Conservation (phyloP, 2,329 filamentous ascomycete species). For the Claviceps sorghi region DNA sequence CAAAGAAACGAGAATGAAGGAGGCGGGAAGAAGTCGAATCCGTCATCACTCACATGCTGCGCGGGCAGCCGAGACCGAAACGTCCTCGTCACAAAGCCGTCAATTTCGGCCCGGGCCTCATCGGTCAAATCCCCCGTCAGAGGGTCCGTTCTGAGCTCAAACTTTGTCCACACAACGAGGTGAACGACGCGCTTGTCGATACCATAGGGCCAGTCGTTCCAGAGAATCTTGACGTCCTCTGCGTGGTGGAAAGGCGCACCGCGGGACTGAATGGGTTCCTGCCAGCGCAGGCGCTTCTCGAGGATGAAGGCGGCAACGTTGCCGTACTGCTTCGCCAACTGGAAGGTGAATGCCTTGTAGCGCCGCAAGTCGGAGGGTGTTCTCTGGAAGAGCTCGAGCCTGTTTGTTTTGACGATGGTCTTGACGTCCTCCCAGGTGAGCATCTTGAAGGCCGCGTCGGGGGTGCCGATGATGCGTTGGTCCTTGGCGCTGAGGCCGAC, state of each 20-base stretch:
- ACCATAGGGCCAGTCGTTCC: constrained; percentile 93
- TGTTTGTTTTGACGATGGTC: constrained; percentile 47
- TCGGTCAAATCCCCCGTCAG: constrained; percentile 52
- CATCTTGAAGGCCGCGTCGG: constrained; percentile 47
- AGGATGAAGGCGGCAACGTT: constrained; percentile 68
- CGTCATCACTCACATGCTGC: constrained; percentile 33
- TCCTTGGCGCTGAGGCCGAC: constrained; percentile 51
- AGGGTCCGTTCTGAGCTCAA: constrained; percentile 55
- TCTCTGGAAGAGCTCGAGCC: constrained; percentile 62
- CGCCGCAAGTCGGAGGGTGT: constrained; percentile 62
- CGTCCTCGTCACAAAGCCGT: constrained; percentile 51
- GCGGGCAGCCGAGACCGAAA: constrained; percentile 43
- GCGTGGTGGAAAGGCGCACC: constrained; percentile 27
- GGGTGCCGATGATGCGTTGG: constrained; percentile 51
- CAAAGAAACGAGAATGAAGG: background rate
- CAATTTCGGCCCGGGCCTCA: constrained; percentile 47
- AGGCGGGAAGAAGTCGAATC: background rate
- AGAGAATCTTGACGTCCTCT: constrained; percentile 56
- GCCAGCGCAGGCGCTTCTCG: constrained; percentile 55
- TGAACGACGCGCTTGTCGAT: constrained; percentile 66
- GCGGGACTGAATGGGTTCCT: constrained; percentile 21
- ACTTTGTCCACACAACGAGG: constrained; percentile 88
- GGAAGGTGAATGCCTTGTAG: constrained; percentile 57
- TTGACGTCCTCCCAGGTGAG: constrained; percentile 58
- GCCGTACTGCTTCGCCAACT: constrained; percentile 52